Base-by-base conservation (phyloP, 805 yeast species). In the Saccharomycopsis amapae region DNA sequence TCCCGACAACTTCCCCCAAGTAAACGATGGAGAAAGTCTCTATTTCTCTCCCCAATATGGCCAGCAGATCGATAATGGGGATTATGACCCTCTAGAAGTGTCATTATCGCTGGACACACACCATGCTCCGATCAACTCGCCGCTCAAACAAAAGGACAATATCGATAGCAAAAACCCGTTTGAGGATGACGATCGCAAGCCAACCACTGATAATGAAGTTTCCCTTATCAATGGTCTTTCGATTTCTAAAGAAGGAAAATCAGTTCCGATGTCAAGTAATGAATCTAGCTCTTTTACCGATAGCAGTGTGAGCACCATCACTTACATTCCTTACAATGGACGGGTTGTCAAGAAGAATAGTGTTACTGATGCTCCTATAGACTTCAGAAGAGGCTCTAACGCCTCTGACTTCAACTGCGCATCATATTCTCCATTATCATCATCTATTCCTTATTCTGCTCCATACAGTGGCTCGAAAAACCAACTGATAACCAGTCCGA, bases 271-370 rank as follows among this genome's bases (percentile, higher is more conserved):
- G 7, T 26, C 10, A 9, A 38, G 17, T 15, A 25, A 37, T 6
- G 33, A 23, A n/a, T 30, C 36, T 10, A 24, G 37, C n/a, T 45
- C 48, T 1, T 20, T 17, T 4, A 10, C 31, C 26, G 9, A 23
- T 13, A 38, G 47, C 20, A 41, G 38, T 17, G 35, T 43, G 5
- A 34, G 28, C 24, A 48, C 53, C 12, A 34, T 49, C 20, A 46
- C 49, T 12, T 37, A 36, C 18, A 50, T 50, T 17, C 53, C 53
- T 6, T 50, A 50, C 24, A 40, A 50, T 22, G 53, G 53, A 5
- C 24, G 48, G 30, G 45, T 46, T 18, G 34, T 38, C 5, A 45
- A 35, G 28, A 45, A 39, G n/a, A 15, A 24, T 4, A 30, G 33
- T 19, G 17, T 26, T 20, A 23, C 42, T 10, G 20, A 26, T 24